Conservation (phyloP, 768 basidiomycete species). For the Leccinum subgranulosum region DNA sequence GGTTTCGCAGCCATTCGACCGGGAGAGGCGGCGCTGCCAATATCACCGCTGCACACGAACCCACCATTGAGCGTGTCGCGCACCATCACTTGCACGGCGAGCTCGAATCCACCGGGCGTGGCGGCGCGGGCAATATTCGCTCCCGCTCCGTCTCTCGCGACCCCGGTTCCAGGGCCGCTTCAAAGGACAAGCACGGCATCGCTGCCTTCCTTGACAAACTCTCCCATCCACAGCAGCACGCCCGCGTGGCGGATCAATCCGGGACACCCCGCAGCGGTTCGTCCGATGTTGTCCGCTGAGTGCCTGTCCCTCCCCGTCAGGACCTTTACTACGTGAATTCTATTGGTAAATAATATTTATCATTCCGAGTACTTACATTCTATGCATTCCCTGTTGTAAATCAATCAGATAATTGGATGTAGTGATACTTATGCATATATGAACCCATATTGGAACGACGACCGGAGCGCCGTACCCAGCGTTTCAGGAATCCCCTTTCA, state of each 20-base stretch:
- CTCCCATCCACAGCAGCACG: constrained; percentile 20
- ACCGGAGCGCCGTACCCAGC: neutral
- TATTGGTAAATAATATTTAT: neutral
- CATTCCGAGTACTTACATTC: neutral
- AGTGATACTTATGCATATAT: neutral
- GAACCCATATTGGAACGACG: neutral
- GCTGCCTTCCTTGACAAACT: constrained; percentile 30
- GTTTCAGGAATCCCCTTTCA: neutral
- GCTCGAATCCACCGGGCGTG: constrained; percentile 50
- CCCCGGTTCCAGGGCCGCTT: constrained; percentile 18
- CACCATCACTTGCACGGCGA: constrained; percentile 24
- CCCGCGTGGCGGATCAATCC: neutral
- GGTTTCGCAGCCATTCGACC: constrained; percentile 52
- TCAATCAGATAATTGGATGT: neutral
- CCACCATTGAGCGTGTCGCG: constrained; percentile 34
- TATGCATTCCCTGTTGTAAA: neutral
- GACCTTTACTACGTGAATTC: neutral
- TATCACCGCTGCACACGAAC: constrained; percentile 38
- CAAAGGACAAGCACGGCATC: constrained; percentile 32
- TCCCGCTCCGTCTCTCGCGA: constrained; percentile 35
- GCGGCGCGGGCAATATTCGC: constrained; percentile 61
- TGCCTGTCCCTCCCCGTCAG: neutral
- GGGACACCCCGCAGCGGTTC: neutral
- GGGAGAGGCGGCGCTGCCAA: constrained; percentile 72
- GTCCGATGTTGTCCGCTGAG: neutral